Evolutionary conservation across 148 eudicot genomes (phyloP).

Genomic region (Diospyros kaki): DNA sequence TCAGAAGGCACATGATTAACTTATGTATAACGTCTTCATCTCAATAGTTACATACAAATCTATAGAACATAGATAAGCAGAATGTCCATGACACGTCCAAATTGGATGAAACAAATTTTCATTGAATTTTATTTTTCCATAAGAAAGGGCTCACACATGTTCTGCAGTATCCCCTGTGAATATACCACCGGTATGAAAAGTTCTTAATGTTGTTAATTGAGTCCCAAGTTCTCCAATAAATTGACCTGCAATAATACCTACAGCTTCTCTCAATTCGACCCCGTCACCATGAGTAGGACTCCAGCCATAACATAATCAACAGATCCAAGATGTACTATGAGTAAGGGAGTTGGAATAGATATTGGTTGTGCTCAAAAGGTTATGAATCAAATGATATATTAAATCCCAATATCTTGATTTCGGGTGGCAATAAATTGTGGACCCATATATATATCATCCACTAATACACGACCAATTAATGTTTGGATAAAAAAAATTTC

Average conservation of each 20-base stretch:
- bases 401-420: constrained; percentile 5
- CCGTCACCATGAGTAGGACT: no score
- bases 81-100: neutral
- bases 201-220: no score
- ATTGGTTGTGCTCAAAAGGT: neutral
- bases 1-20: no score
- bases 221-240: no score
- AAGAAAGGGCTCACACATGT: neutral
- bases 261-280: no score
- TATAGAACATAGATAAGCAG: neutral
- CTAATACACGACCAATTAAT: constrained; percentile 25
- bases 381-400: constrained; percentile 3
- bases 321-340: neutral
- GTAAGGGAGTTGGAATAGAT: neutral
- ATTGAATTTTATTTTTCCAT: neutral
- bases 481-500: constrained; percentile 23
- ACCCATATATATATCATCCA: constrained; percentile 18
- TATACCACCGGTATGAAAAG: no score
- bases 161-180: no score
- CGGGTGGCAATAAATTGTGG: constrained; percentile 7
- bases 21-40: neutral
- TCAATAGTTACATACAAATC: neutral
- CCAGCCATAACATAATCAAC: no score
- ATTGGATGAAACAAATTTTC: neutral
- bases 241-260: no score